phyloP scores from a whole-genome alignment of 371 early-diverging fungal species.

The Mucor lusitanicus region DNA sequence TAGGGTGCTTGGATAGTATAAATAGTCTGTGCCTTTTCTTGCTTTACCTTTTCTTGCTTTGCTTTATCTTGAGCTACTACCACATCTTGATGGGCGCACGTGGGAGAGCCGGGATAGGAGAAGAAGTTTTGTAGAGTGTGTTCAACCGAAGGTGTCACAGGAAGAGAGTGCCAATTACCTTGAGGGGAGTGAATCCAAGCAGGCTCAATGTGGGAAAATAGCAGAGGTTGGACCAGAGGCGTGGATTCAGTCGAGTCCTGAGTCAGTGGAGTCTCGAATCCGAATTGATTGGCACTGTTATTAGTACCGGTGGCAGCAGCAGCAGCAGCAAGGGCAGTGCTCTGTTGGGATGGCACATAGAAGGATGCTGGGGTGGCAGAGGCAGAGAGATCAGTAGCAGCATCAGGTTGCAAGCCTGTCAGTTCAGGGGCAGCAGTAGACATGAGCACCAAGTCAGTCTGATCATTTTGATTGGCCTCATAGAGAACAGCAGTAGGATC shows the following conservation, averaged over 20 bases:
- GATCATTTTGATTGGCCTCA: not conserved
- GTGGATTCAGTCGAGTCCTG: not conserved
- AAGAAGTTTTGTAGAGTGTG: not conserved
- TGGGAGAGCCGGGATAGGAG: conserved; percentile 23
- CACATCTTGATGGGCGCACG: conserved; percentile 1
- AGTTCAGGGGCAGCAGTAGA: not conserved
- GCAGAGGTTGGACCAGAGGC: not conserved
- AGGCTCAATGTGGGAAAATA: conserved; percentile 16
- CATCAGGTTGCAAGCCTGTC: not conserved
- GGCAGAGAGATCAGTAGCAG: not conserved
- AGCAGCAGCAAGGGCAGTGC: not conserved
- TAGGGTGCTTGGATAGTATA: not conserved
- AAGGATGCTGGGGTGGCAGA: not conserved
- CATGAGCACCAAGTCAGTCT: not conserved
- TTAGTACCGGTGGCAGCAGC: too few species aligned
- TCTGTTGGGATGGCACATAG: not conserved
- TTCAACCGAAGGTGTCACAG: conserved; percentile 17
- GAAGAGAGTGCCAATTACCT: conserved; percentile 6
- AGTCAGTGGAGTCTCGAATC: not conserved
- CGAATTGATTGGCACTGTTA: not conserved
- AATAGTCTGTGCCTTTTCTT: not conserved
- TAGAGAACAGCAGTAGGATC: too few species aligned
- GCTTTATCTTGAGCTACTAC: not conserved
- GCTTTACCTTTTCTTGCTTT: too few species aligned
- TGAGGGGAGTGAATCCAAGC: not conserved